phyloP scores from a whole-genome alignment of 2,329 filamentous ascomycete genomes.

The Epichloe festucae region DNA sequence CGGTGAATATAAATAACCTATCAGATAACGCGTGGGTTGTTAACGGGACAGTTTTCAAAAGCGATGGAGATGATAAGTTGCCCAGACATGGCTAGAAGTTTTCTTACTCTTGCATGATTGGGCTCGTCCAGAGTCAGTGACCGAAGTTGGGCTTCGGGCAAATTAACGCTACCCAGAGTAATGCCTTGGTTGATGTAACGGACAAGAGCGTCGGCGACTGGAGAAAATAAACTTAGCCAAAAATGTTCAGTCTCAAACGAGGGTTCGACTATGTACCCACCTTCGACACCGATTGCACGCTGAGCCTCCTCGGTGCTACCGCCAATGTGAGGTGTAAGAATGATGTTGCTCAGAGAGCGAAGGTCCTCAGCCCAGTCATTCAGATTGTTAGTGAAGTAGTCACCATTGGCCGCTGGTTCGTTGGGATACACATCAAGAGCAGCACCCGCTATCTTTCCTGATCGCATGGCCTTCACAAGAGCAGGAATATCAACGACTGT shows the following conservation, averaged over 20 bases:
- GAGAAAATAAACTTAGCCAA: background rate
- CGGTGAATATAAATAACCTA: slow-evolving; percentile 89
- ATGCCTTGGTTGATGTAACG: slow-evolving; percentile 93
- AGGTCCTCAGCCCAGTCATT: slow-evolving; percentile 82
- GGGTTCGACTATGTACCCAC: slow-evolving; percentile 20
- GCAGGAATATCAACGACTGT: slow-evolving; percentile 90
- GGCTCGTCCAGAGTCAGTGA: slow-evolving; percentile 83
- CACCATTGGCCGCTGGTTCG: slow-evolving; percentile 86
- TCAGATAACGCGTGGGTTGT: slow-evolving; percentile 1
- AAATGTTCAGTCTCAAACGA: background rate
- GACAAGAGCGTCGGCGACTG: slow-evolving; percentile 72
- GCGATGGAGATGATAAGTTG: background rate
- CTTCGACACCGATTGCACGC: slow-evolving; percentile 85
- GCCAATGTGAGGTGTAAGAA: slow-evolving; percentile 92
- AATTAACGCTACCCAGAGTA: slow-evolving; percentile 84
- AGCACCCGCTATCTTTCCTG: slow-evolving; percentile 79
- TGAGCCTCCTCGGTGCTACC: slow-evolving; percentile 97
- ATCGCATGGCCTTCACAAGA: slow-evolving; percentile 74
- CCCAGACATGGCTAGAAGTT: background rate
- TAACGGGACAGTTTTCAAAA: slow-evolving; percentile 3
- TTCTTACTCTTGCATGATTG: slow-evolving; percentile 63
- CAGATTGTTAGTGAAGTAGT: slow-evolving; percentile 78
- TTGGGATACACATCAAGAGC: slow-evolving; percentile 94
- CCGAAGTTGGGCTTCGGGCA: slow-evolving; percentile 87
- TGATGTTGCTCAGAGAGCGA: slow-evolving; percentile 75